Base-by-base conservation (phyloP, 352 stramenopile genomes). In the Phytopythium boreale region DNA sequence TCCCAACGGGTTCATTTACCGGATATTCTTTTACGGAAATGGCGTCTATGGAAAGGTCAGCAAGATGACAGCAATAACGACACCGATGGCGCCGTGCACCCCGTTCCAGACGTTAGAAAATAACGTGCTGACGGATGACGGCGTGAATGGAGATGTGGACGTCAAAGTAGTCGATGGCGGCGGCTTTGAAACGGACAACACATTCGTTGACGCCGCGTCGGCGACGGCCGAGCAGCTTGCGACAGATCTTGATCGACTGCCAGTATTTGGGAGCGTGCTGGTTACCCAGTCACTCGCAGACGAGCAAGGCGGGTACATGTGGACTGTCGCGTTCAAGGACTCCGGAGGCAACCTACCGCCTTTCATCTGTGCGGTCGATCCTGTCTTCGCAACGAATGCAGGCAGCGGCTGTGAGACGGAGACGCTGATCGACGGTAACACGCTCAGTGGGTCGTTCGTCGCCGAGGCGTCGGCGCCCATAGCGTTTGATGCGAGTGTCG, bases 1-100 rank as follows among this genome's bases (percentile, higher is more conserved):
- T 12, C 57, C 59, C 2, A 92, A 87, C 39, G 87, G 87, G 0
- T 91, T 84, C 58, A 62, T 92, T 7, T 95, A 93, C 46, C 62
- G 43, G 0, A 71, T 95, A 20, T 92, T 92, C 61, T 95, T 95
- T 44, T 82, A 89, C 41, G 87, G 84, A 4, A 92, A 93, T 29
- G 79, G 79, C 1, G 84, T 92, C 10, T 75, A 76, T 8, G 71
- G 76, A 0, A 62, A 76, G 22, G 39, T 79, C 10, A 49, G 53
- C 0, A 41, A 22, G n/a, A 61, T 87, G 41, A 70, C 61, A 17
- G 65, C 34, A 12, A 57, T 62, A 49, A 57, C 56, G 19, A 64
- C 49, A 19, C 10, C 26, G 24, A 4, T 24, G 22, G 10, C 47
- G 14, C 52, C 46, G 24, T 92, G 81, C 31, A 71, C 63, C 4